A percentile compares a stretch with the other conserved stretches of the same genome.
Evolutionary conservation across 1,284 basidiomycete species (phyloP).

Genomic region (Anthracocystis walkeri): DNA sequence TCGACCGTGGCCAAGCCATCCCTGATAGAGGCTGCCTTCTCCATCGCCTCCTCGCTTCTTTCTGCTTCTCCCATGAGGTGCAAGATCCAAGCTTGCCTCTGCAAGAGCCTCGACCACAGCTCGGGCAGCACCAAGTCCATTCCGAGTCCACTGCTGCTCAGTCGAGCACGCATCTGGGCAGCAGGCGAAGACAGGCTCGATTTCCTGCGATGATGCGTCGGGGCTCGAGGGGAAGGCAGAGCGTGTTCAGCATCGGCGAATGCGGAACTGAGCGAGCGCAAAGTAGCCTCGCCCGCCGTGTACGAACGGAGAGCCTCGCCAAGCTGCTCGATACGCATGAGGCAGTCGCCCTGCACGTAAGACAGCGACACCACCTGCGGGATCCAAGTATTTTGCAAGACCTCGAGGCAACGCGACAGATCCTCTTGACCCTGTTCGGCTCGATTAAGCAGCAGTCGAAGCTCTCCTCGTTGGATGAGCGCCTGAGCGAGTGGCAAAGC

Average conservation of each 20-base stretch:
- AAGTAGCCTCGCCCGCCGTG: constrained; percentile 40
- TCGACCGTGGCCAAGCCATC: constrained; percentile 27
- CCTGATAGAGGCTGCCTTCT: constrained; percentile 40
- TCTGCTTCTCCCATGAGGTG: constrained; percentile 40
- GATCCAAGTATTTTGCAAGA: constrained; percentile 47
- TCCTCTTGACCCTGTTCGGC: constrained; percentile 49
- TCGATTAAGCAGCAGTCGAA: constrained; percentile 44
- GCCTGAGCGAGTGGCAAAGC: constrained; percentile 45
- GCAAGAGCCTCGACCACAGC: constrained; percentile 48
- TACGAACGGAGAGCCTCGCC: constrained; percentile 49
- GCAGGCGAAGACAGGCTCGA: constrained; percentile 23
- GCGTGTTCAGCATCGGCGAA: constrained; percentile 40
- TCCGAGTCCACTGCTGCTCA: constrained; percentile 14
- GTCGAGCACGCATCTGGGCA: constrained; percentile 18
- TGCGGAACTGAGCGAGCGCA: constrained; percentile 40
- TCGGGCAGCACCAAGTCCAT: constrained; percentile 48
- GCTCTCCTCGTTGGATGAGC: constrained; percentile 51
- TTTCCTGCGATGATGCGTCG: constrained; percentile 19
- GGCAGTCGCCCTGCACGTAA: constrained; percentile 52
- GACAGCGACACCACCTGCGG: constrained; percentile 48
- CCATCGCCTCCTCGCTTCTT: constrained; percentile 38
- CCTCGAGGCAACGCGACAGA: constrained; percentile 38
- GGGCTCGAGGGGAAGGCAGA: constrained; percentile 26
- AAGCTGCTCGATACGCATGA: constrained; percentile 40
- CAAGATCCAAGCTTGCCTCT: constrained; percentile 56